These are phyloP conservation scores for Suhomyces vadensis DNA, from an alignment of 805 yeast genomes.

Conservation along the genomic window DNA sequence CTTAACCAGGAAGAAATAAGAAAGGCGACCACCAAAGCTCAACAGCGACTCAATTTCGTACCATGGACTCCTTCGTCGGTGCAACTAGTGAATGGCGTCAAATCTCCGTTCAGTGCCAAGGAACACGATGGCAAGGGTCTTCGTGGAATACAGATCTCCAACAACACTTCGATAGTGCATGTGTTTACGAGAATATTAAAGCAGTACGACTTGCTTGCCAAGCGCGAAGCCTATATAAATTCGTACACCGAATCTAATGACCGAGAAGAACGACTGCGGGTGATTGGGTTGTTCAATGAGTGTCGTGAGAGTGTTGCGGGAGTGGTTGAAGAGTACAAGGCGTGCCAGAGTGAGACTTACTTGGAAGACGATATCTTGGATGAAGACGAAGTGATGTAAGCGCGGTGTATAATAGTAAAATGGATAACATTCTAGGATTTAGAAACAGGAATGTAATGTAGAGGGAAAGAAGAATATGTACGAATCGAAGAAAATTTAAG, in stretches of 20 bases:
- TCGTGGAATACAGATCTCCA: slow-evolving; percentile 81
- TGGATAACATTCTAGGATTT: no score
- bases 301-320: slow-evolving; percentile 49
- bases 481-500: no score
- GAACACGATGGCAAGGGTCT: slow-evolving; percentile 23
- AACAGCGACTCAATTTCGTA: slow-evolving; percentile 69
- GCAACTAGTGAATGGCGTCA: slow-evolving; percentile 73
- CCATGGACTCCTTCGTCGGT: slow-evolving; percentile 84
- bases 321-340: slow-evolving; percentile 49
- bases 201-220: slow-evolving; percentile 79
- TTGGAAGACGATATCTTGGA: slow-evolving; percentile 46
- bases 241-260: slow-evolving; percentile 60
- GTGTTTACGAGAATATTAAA: slow-evolving; percentile 65
- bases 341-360: slow-evolving; percentile 43
- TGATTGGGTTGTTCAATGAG: slow-evolving; percentile 49
- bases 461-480: no score
- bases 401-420: neutral
- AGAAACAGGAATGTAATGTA: no score
- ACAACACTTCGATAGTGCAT: slow-evolving; percentile 72
- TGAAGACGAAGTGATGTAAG: slow-evolving; percentile 30
- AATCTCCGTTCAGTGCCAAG: slow-evolving; percentile 56
- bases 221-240: slow-evolving; percentile 80
- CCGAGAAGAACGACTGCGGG: slow-evolving; percentile 41
- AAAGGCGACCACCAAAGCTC: slow-evolving; percentile 63
- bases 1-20: slow-evolving; percentile 70